phyloP scores from a whole-genome alignment of 2,329 filamentous ascomycete genomes.

The Colletotrichum filicis region DNA sequence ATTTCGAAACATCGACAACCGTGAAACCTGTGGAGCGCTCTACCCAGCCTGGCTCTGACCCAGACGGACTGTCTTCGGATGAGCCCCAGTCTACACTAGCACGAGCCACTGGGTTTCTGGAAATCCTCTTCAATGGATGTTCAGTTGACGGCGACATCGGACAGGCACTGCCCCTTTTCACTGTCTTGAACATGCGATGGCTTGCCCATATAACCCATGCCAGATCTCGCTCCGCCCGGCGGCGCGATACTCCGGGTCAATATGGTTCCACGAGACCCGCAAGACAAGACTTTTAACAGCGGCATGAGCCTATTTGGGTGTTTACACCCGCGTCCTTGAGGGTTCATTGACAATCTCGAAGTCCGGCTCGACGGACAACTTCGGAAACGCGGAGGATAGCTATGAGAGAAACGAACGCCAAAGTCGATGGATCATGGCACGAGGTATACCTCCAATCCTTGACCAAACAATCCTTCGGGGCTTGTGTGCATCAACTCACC shows the following conservation, averaged over 20 bases:
- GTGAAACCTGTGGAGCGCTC: conserved; percentile 10
- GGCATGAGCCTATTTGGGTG: not conserved
- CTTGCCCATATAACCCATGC: not conserved
- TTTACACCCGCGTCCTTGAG: not conserved
- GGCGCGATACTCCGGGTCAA: not conserved
- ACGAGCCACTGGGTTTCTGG: not conserved
- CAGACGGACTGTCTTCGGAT: not conserved
- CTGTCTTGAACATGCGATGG: not conserved
- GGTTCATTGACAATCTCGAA: not conserved
- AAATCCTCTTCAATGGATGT: not conserved
- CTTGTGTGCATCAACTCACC: not conserved
- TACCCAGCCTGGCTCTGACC: not conserved
- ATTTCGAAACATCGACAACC: conserved; percentile 13
- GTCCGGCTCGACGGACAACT: too few species aligned
- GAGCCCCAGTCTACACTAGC: not conserved
- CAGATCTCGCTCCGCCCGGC: conserved; percentile 8
- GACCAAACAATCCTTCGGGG: too few species aligned
- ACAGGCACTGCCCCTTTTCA: not conserved
- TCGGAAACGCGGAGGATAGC: not conserved
- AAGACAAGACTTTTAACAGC: not conserved
- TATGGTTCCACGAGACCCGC: not conserved
- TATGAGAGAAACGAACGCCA: not conserved
- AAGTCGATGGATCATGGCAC: too few species aligned
- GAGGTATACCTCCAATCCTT: too few species aligned
- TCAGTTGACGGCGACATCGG: not conserved